phyloP scores from a whole-genome alignment of 1,139 yeast genomes.

The Saccharomyces hybrid region DNA sequence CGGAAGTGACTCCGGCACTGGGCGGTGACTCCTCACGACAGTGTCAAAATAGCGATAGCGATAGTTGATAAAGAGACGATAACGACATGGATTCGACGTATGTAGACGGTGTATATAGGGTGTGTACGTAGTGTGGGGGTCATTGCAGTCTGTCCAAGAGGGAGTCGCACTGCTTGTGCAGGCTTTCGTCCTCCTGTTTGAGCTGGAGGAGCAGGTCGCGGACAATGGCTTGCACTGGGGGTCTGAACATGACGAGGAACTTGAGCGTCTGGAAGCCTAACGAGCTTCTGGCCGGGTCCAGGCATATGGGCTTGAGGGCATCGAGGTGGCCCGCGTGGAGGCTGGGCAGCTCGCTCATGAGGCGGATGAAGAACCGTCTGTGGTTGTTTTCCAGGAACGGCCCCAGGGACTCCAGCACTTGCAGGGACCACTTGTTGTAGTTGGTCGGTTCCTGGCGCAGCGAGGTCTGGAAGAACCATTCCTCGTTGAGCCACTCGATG shows the following conservation, averaged over 20 bases:
- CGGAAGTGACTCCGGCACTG: background rate
- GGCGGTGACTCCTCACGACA: background rate
- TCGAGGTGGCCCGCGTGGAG: constrained; percentile 53
- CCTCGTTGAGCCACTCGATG: constrained; percentile 94
- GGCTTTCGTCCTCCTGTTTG: constrained; percentile 44
- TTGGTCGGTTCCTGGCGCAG: constrained; percentile 35
- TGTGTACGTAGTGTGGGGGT: background rate
- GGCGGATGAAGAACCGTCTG: constrained; percentile 68
- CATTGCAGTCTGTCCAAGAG: constrained; percentile 36
- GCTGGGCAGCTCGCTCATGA: constrained; percentile 79
- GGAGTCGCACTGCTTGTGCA: constrained; percentile 47
- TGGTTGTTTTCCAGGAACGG: constrained; percentile 79
- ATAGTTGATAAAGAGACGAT: background rate
- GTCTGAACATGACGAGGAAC: constrained; percentile 80
- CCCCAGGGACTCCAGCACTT: constrained; percentile 68
- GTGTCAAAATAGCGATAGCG: background rate
- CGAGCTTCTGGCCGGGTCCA: constrained; percentile 75
- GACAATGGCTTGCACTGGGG: constrained; percentile 68
- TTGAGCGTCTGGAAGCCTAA: constrained; percentile 77
- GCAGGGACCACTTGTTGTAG: constrained; percentile 63
- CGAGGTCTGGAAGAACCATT: constrained; percentile 66
- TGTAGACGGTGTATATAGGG: background rate
- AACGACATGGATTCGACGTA: background rate
- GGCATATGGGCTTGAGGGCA: constrained; percentile 64
- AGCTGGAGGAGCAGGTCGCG: constrained; percentile 57